Percentiles rank a stretch among this genome's conserved stretches.
phyloP scores from a whole-genome alignment of 768 basidiomycete species.

The Mycena capillaripes region DNA sequence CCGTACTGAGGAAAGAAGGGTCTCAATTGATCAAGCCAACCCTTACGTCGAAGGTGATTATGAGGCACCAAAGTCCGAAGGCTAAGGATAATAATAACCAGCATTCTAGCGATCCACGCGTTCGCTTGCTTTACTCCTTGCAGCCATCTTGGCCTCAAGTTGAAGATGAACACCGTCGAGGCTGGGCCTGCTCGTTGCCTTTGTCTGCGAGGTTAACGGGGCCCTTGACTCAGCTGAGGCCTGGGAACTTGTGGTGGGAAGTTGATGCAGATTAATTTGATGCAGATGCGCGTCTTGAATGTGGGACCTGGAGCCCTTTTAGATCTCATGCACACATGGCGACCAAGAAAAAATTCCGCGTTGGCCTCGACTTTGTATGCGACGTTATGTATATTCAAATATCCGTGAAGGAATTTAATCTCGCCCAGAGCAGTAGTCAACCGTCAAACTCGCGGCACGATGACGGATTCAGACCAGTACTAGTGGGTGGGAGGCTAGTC shows the following conservation, averaged over 20 bases:
- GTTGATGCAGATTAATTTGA: conserved; percentile 22
- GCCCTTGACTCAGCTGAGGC: neutral
- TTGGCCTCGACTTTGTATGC: neutral
- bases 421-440: neutral
- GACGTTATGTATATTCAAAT: neutral
- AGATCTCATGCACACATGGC: conserved; percentile 16
- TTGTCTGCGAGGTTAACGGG: conserved; percentile 15
- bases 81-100: conserved; percentile 26
- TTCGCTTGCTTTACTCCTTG: conserved; percentile 27
- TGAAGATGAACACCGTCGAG: neutral
- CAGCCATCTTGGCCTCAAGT: conserved; percentile 10
- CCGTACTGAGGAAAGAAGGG: conserved; percentile 35
- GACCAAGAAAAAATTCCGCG: neutral
- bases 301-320: conserved; percentile 16
- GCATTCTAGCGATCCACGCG: conserved; percentile 28
- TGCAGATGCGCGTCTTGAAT: neutral
- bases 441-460: too few species aligned
- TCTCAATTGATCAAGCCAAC: conserved; percentile 27
- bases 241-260: conserved; percentile 25
- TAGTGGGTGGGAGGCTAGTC: neutral
- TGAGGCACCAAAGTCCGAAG: conserved; percentile 25
- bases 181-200: neutral
- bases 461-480: too few species aligned
- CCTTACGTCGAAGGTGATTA: conserved; percentile 33
- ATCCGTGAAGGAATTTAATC: neutral